Evolutionary conservation across 306 rosid genomes (phyloP).

Genomic region (Astragalus glycyphyllos): DNA sequence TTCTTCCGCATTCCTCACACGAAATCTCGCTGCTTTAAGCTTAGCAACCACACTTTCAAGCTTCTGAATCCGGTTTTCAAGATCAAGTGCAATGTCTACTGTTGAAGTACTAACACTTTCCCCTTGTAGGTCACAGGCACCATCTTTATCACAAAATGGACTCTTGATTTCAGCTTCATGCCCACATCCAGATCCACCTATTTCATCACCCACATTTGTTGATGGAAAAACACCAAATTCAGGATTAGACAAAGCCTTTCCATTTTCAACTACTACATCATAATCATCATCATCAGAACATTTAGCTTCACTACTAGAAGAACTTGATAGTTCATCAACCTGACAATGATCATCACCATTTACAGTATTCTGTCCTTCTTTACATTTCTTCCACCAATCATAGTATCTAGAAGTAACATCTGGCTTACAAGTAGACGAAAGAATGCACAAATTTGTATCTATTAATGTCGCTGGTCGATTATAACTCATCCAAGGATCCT

Average conservation of each 20-base stretch:
- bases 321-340: neutral
- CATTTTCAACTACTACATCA: neutral
- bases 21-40: slow-evolving; percentile 37
- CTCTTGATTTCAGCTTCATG: neutral
- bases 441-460: slow-evolving; percentile 22
- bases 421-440: slow-evolving; percentile 35
- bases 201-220: slow-evolving; percentile 2
- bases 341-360: neutral
- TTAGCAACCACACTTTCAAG: slow-evolving; percentile 36
- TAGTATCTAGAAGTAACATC: slow-evolving; percentile 45
- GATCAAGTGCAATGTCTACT: neutral
- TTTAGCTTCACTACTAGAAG: neutral
- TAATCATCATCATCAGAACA: slow-evolving; percentile 11
- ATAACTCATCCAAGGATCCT: slow-evolving; percentile 36
- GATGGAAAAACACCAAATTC: slow-evolving; percentile 2
- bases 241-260: slow-evolving; percentile 9
- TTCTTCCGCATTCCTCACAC: neutral
- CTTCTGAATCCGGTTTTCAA: slow-evolving; percentile 40
- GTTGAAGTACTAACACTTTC: no score
- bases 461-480: neutral
- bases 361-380: neutral
- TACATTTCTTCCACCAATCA: slow-evolving; percentile 53
- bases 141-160: neutral
- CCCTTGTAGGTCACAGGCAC: no score
- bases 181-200: neutral